A percentile compares a stretch with the other conserved stretches of the same genome.
These are phyloP conservation scores for Aspergillus asperescens DNA, from an alignment of 495 filamentous ascomycete genomes.

Conservation along the genomic window DNA sequence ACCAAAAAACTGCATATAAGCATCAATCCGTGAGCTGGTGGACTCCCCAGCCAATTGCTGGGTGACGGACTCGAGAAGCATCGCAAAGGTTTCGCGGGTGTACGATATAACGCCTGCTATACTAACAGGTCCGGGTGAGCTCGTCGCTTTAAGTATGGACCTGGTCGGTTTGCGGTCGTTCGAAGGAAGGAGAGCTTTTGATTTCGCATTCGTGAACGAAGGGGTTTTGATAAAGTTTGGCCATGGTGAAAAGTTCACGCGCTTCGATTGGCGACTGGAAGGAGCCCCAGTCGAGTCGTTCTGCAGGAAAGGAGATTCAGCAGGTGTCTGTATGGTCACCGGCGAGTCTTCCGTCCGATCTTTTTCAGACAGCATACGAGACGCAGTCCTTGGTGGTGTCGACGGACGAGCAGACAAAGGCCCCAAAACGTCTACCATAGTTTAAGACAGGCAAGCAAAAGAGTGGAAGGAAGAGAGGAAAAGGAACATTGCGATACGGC, in stretches of 20 bases:
- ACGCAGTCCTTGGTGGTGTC: slow-evolving; percentile 58
- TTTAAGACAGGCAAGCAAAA: slow-evolving; percentile 24
- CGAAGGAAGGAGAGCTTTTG: slow-evolving; percentile 50
- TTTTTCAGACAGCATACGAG: slow-evolving; percentile 30
- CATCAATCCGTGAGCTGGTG: slow-evolving; percentile 67
- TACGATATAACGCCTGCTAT: slow-evolving; percentile 35
- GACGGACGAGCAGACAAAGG: slow-evolving; percentile 52
- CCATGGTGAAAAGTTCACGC: slow-evolving; percentile 69
- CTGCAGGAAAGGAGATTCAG: slow-evolving; percentile 44
- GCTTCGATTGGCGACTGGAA: slow-evolving; percentile 53
- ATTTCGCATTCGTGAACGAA: slow-evolving; percentile 38
- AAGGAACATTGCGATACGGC: slow-evolving; percentile 32
- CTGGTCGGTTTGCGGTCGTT: slow-evolving; percentile 65
- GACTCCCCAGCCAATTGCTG: slow-evolving; percentile 71
- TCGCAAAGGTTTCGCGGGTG: slow-evolving; percentile 49
- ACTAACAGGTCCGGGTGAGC: slow-evolving; percentile 38
- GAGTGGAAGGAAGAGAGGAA: slow-evolving; percentile 13
- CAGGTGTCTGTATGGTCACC: slow-evolving; percentile 40
- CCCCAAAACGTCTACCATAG: slow-evolving; percentile 50
- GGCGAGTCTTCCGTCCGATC: slow-evolving; percentile 29
- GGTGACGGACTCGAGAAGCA: slow-evolving; percentile 74
- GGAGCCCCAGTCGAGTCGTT: slow-evolving; percentile 30
- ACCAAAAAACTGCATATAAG: slow-evolving; percentile 74
- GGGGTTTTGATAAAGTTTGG: slow-evolving; percentile 64
- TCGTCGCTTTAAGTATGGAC: slow-evolving; percentile 75